phyloP scores from a whole-genome alignment of 805 yeast species.

The Nakazawaea siamensis region DNA sequence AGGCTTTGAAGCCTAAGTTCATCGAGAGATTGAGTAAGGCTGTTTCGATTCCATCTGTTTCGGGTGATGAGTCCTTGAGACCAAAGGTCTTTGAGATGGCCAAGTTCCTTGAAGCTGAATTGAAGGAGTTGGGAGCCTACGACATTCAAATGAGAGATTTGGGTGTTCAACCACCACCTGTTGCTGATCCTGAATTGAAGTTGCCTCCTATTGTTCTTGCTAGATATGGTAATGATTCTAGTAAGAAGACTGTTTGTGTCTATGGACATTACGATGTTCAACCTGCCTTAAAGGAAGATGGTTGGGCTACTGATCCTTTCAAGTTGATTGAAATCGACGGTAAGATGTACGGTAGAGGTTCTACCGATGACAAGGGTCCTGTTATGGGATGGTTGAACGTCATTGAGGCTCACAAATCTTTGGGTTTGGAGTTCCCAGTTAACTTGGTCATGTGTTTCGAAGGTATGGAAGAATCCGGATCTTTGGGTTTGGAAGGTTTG shows the following conservation, averaged over 20 bases:
- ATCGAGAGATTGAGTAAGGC: slow-evolving; percentile 69
- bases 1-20: slow-evolving; percentile 67
- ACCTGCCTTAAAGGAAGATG: slow-evolving; percentile 88
- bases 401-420: slow-evolving; percentile 80
- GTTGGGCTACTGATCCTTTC: slow-evolving; percentile 95
- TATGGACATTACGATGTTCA: slow-evolving; percentile 99
- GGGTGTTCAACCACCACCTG: slow-evolving; percentile 92
- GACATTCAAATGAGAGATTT: slow-evolving; percentile 78
- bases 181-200: slow-evolving; percentile 51
- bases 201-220: slow-evolving; percentile 96
- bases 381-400: slow-evolving; percentile 95
- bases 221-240: slow-evolving; percentile 73
- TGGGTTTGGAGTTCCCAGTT: slow-evolving; percentile 86
- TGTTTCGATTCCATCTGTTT: slow-evolving; percentile 92
- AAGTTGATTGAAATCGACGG: slow-evolving; percentile 59
- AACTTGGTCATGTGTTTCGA: slow-evolving; percentile 90
- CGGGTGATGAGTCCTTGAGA: slow-evolving; percentile 82
- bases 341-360: slow-evolving; percentile 82
- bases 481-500: slow-evolving; percentile 80
- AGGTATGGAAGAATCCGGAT: slow-evolving; percentile 99
- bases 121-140: slow-evolving; percentile 64
- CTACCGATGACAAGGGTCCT: slow-evolving; percentile 98
- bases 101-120: slow-evolving; percentile 63
- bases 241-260: slow-evolving; percentile 80
- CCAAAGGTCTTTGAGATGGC: slow-evolving; percentile 90